phyloP scores from a whole-genome alignment of 1,284 basidiomycete species.

The Vanrija humicola region DNA sequence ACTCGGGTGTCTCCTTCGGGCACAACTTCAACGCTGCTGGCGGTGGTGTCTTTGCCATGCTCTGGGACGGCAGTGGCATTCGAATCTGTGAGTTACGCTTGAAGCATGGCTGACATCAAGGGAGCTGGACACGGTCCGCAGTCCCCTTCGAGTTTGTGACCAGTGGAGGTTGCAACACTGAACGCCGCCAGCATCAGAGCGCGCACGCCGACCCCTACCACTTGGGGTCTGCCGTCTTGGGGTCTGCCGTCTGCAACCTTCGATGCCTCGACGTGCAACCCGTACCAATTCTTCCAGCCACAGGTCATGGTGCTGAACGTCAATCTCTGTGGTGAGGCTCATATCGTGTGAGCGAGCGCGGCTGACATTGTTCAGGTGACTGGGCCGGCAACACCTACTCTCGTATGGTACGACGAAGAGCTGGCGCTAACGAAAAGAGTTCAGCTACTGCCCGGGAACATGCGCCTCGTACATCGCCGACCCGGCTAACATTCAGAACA shows the following conservation, averaged over 20 bases:
- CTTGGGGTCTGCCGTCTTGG: constrained; percentile 71
- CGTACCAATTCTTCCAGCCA: constrained; percentile 62
- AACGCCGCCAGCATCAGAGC: constrained; percentile 51
- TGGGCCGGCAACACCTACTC: constrained; percentile 61
- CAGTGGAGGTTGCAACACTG: neutral
- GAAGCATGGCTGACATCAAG: constrained; percentile 14
- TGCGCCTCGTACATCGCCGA: constrained; percentile 64
- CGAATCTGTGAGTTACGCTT: constrained; percentile 57
- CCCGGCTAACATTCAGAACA: constrained; percentile 49
- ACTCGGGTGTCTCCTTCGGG: constrained; percentile 60
- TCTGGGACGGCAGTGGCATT: constrained; percentile 66
- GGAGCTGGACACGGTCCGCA: constrained; percentile 62
- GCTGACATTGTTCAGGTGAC: constrained; percentile 50
- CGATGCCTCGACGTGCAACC: constrained; percentile 61
- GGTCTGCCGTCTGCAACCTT: constrained; percentile 64
- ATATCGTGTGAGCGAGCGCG: too few species aligned
- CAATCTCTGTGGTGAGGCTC: constrained; percentile 47
- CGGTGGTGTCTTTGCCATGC: constrained; percentile 73
- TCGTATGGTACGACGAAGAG: constrained; percentile 10
- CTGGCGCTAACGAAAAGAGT: constrained; percentile 32
- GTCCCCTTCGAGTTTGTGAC: constrained; percentile 61
- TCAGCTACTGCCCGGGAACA: constrained; percentile 59
- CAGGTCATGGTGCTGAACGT: constrained; percentile 69
- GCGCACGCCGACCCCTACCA: constrained; percentile 58
- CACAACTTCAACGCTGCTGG: constrained; percentile 61